phyloP scores from a whole-genome alignment of 1,284 basidiomycete genomes.

The Trametes hirsuta region DNA sequence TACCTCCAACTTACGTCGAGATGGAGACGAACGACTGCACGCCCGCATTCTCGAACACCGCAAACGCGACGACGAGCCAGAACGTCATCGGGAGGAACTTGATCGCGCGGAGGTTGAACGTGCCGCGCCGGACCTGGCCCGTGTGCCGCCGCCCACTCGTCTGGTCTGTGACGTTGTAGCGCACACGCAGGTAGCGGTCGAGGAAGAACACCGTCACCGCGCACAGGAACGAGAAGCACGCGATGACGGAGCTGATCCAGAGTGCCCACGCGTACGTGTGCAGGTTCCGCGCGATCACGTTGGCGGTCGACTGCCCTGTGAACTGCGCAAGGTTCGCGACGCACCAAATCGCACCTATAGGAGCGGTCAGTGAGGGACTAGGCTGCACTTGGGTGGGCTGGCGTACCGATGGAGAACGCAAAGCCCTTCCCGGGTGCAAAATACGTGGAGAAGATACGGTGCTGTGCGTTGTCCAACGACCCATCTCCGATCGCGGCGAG shows the following conservation, averaged over 20 bases:
- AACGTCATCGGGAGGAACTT: conserved; percentile 43
- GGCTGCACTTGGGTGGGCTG: background rate
- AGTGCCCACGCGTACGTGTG: conserved; percentile 47
- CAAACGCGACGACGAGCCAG: conserved; percentile 47
- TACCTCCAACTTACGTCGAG: conserved; percentile 38
- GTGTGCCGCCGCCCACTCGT: conserved; percentile 39
- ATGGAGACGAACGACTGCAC: conserved; percentile 51
- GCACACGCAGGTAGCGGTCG: conserved; percentile 42
- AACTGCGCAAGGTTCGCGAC: conserved; percentile 48
- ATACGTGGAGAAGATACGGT: conserved; percentile 50
- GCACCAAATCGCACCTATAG: conserved; percentile 22
- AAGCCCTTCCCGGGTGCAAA: conserved; percentile 47
- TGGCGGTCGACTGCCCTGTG: conserved; percentile 42
- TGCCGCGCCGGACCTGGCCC: conserved; percentile 31
- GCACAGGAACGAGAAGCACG: conserved; percentile 44
- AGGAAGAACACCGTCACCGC: conserved; percentile 43
- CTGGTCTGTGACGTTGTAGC: conserved; percentile 44
- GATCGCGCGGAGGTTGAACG: conserved; percentile 42
- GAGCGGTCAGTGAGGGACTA: background rate
- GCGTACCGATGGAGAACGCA: conserved; percentile 43
- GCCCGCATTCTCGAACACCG: conserved; percentile 49
- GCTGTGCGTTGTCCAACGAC: conserved; percentile 49
- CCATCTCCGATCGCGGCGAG: conserved; percentile 49
- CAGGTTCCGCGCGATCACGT: conserved; percentile 44
- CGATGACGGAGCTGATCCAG: conserved; percentile 47